Base-by-base conservation (phyloP, 208 protist species). In the Leishmania tarentolae region DNA sequence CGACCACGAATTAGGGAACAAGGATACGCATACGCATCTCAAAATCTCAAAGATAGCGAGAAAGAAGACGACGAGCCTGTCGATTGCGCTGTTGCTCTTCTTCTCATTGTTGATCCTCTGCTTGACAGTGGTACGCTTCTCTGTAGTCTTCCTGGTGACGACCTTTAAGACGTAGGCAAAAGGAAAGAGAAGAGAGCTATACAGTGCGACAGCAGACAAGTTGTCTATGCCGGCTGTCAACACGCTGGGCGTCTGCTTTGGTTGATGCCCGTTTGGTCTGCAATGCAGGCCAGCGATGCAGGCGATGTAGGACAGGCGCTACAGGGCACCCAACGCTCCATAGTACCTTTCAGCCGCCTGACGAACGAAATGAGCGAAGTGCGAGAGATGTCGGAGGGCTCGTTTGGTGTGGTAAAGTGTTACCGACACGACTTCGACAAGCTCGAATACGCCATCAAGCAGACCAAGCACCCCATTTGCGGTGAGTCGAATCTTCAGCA, bases 401-500 rank as follows among this genome's bases (percentile, higher is more conserved):
- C 92, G 42, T 96, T 96, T 86, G 92, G 92, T 44, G 80, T 93
- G 19, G 92, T 96, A 24, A 90, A 85, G 79, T 80, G 82, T 7
- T 92, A 87, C 57, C 76, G 84, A 1, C 84, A 92, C 63, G 92
- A 96, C 72, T 74, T 93, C 37, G 92, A 96, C 78, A 42, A 80
- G 28, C 86, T 90, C 72, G 79, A 71, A 63, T 98, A 98, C 79
- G 92, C 93, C 47, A 85, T 98, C 21, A 98, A 98, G 83, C 88
- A 94, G 80, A 92, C 88, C 4, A 94, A 92, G 75, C 86, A 88
- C 61, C 75, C 81, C 2, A 93, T 97, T 47, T 89, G 82, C n/a
- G 90, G 93, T 2, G 93, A 96, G 81, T 85, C 83, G 3, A 93
- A 98, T 63, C 82, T 94, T 37, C 92, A 98, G 79, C 92, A 92